Evolutionary conservation across 1,139 yeast species (phyloP), one percentile per base, ranked within the genome.

Genomic region (Trichomonascaceae sp.): DNA sequence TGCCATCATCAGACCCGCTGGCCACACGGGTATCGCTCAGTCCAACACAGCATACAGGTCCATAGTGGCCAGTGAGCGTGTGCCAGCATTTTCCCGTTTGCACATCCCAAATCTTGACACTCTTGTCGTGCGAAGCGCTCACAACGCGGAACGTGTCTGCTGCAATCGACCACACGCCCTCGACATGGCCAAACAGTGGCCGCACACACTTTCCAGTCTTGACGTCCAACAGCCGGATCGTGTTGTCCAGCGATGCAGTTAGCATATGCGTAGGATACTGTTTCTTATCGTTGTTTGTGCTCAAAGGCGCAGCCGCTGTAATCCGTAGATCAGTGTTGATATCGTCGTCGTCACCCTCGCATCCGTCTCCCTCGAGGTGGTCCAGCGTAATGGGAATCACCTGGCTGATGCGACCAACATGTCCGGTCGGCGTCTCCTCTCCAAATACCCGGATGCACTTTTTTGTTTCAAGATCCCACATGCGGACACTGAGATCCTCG

Each of bases 111-210:
- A 89, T 82, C 57, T 89, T 89, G 42, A 85, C 80, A 36, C 76
- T 65, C 43, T 84, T 69, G 59, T 89, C 97, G 51, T 87, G 96
- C 1, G 95, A 89, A 2, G 96, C 97, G 51, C 92, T 76, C 13
- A 87, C 81, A 30, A 89, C 80, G 44, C 98, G 69, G 65, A 89
- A 89, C 29, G 89, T 85, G 60, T 89, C 97, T 0, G 96, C 93
- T 13, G 89, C 84, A 40, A 89, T 79, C 28, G 89, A 82, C 96
- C 97, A 87, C 14, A 89, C 94, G 14, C 97, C 97, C 57, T 89
- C 97, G 36, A 87, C 84, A 51, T 89, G 98, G 4, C 98, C 98
- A 59, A 87, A 87, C 54, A 89, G 87, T 0, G 98, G 87, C 38
- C 96, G 67, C 14, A 84, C 73, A 51, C 97, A 87, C 54, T 74